Base-by-base conservation (phyloP, 2,329 filamentous ascomycete genomes). In the Aspergillus ustus region DNA sequence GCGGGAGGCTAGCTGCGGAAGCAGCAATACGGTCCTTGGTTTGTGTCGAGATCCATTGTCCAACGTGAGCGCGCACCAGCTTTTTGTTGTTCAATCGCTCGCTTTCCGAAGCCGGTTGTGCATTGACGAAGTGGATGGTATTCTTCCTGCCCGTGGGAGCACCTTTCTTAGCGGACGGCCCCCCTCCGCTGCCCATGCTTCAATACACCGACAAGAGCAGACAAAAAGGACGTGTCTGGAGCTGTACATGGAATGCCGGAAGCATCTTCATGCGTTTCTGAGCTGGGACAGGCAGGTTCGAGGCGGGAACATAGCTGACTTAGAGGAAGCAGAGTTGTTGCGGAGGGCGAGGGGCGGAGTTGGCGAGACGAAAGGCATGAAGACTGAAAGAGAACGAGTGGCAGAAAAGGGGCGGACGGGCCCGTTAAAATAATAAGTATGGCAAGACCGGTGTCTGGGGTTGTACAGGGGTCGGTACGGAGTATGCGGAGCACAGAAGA, bases 31-130 rank as follows among this genome's bases (percentile, higher is more conserved):
- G 71, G 31, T 73, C 72, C 61, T 71, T 75, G 34, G 72, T 74
- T 56, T 75, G 73, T 20, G 72, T 70, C 55, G 73, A 75, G 50
- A 75, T 75, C 73, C 72, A 75, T 64, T 69, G 67, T n/a, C 73
- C 73, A 13, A 75, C 73, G 58, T 75, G 73, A 7, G 73, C 72
- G 50, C 73, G 70, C n/a, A 75, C 73, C 49, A 71, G 44, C 15
- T 69, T 70, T 51, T 73, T 70, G 4, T 72, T 70, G 45, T 63
- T 67, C 19, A 69, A 25, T 45, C 67, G 67, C 50, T 75, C 73
- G 0, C 56, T 63, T 22, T 75, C 72, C 2, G 72, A 70, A 17
- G 72, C 45, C 4, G 73, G 73, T 48, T 73, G 65, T 46, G 73
- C 73, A 59, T 75, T 75, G 62, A 75, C 69, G 28, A 75, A 75